Evolutionary conservation across 1,139 yeast genomes (phyloP).

Genomic region (Blastobotrys indianensis): DNA sequence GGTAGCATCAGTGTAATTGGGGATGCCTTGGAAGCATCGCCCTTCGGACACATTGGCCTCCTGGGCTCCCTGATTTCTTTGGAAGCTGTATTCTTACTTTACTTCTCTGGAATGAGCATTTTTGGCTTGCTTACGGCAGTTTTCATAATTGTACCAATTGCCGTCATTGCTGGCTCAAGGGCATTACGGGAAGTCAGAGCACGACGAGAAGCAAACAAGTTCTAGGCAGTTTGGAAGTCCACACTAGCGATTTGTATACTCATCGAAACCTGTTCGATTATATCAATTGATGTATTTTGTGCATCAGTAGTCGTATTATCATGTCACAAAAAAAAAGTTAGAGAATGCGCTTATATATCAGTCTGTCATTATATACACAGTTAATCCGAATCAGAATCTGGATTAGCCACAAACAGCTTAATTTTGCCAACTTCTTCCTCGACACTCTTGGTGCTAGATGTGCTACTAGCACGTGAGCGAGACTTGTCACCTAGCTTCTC

Average conservation of each 20-base stretch:
- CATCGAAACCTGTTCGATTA: background rate
- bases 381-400: constrained; percentile 42
- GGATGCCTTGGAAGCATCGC: constrained; percentile 32
- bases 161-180: constrained; percentile 63
- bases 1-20: constrained; percentile 21
- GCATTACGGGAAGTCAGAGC: constrained; percentile 39
- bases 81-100: constrained; percentile 59
- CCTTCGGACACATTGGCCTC: constrained; percentile 40
- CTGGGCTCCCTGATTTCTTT: constrained; percentile 49
- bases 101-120: constrained; percentile 66
- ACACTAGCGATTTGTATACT: background rate
- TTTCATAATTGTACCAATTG: constrained; percentile 48
- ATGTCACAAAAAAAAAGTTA: no score
- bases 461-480: constrained; percentile 19
- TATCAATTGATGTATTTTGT: background rate
- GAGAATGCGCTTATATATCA: no score
- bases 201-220: constrained; percentile 19
- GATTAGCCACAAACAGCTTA: constrained; percentile 63
- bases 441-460: constrained; percentile 30
- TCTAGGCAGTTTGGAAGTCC: background rate
- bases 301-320: no score
- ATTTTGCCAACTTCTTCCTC: constrained; percentile 39
- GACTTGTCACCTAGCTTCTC: background rate
- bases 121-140: constrained; percentile 59
- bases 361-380: background rate